Evolutionary conservation across 1,284 basidiomycete genomes (phyloP).

Genomic region (Coriolopsis trogii): DNA sequence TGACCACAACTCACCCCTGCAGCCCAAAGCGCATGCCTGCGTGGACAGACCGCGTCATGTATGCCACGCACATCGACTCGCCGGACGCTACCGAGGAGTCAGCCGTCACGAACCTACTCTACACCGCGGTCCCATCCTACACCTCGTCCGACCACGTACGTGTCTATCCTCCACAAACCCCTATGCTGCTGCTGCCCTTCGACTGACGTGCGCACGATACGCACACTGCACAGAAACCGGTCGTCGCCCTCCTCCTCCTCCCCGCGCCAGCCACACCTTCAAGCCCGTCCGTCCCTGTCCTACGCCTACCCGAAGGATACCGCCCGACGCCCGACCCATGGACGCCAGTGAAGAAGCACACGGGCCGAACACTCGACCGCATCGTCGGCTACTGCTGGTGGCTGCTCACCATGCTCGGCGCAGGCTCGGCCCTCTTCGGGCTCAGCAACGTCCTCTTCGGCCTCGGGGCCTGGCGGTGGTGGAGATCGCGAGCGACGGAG

Average conservation of each 20-base stretch:
- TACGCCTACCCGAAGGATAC: slow-evolving; percentile 55
- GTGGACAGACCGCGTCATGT: slow-evolving; percentile 95
- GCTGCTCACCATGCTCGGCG: slow-evolving; percentile 71
- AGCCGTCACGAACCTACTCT: slow-evolving; percentile 63
- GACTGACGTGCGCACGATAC: neutral
- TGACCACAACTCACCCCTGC: slow-evolving; percentile 1
- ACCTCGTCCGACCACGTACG: slow-evolving; percentile 76
- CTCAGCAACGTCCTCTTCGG: slow-evolving; percentile 66
- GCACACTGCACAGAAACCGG: slow-evolving; percentile 57
- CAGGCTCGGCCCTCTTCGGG: slow-evolving; percentile 68
- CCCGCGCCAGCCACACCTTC: slow-evolving; percentile 42
- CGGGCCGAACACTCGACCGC: slow-evolving; percentile 70
- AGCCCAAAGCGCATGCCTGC: slow-evolving; percentile 82
- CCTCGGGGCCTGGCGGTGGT: slow-evolving; percentile 39
- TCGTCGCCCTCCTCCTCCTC: slow-evolving; percentile 62
- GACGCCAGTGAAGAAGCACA: slow-evolving; percentile 59
- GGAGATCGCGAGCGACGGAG: slow-evolving; percentile 25
- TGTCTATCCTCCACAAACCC: too few species aligned
- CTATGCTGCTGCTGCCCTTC: too few species aligned
- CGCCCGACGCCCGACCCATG: slow-evolving; percentile 52
- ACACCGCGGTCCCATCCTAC: slow-evolving; percentile 78
- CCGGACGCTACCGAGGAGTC: slow-evolving; percentile 55
- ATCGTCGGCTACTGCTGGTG: slow-evolving; percentile 78
- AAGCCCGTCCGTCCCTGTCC: slow-evolving; percentile 40
- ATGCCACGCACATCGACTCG: slow-evolving; percentile 77